Evolutionary conservation across 2,329 filamentous ascomycete genomes (phyloP), one percentile per base, ranked within the genome.

Genomic region (Diaporthe batatas): DNA sequence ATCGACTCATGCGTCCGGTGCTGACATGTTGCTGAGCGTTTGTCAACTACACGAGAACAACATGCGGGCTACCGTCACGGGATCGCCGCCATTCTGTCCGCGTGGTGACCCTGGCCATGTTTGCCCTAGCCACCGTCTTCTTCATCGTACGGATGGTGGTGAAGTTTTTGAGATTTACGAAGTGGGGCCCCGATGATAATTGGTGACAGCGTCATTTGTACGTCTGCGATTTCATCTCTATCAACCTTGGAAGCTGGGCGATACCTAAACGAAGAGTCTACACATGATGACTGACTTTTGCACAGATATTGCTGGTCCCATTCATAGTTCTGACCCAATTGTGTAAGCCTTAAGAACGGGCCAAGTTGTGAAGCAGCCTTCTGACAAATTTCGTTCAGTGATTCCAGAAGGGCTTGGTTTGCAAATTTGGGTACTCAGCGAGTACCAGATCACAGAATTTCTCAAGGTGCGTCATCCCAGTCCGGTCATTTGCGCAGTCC

Each of bases 31-130:
- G 14, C 39, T 21, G 32, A 67, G 62, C 32, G 4, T 53, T 67
- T 39, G 14, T 67, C 32, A 67, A 67, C 32, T 53, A 12, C 47
- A 53, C 62, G 47, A 53, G 47, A 36, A 67, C 62, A 53, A 34
- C 32, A 12, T 67, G 62, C 32, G 62, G 62, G n/a, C 32, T 53
- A n/a, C 62, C 62, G n/a, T 16, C 44, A 3, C 14, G 10, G n/a
- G 62, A 67, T 8, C 5, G 25, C 10, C 47, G 47, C 29, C 32
- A 14, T 7, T 8, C 25, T n/a, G 62, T 39, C 2, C 44, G n/a
- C 32, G 62, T 53, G 47, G n/a, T 39, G 8, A 53, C 47, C 32
- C 62, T 67, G n/a, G 10, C 62, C n/a, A 39, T 67, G 47, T 53
- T 53, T 14, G 21, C 32, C 3, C n/a, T 67, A 10, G 32, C 62